Conservation (phyloP, 2,329 filamentous ascomycete species). For the Hypoxylon sp. region DNA sequence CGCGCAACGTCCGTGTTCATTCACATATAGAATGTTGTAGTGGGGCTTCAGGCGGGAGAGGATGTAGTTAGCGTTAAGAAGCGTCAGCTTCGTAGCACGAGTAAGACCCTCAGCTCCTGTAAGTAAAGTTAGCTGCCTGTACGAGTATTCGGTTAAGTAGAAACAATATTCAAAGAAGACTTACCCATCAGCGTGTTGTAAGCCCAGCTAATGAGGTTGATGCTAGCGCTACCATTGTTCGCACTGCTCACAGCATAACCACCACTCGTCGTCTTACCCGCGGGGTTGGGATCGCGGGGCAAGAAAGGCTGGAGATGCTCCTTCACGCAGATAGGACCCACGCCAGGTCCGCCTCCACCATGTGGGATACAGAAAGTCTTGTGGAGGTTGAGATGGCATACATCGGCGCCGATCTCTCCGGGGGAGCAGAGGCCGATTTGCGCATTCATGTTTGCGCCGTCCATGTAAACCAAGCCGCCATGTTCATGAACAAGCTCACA, state of each 20-base stretch:
- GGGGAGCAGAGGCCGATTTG: constrained; percentile 96
- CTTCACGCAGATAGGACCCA: constrained; percentile 93
- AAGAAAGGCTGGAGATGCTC: constrained; percentile 79
- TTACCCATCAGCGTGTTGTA: constrained; percentile 94
- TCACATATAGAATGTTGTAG: constrained; percentile 94
- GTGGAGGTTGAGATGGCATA: constrained; percentile 96
- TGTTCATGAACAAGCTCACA: constrained; percentile 86
- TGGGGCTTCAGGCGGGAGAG: constrained; percentile 84
- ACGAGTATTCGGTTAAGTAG: neutral
- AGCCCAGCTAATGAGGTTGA: constrained; percentile 92
- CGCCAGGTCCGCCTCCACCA: constrained; percentile 90
- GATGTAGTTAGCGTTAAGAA: constrained; percentile 98
- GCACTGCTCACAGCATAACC: constrained; percentile 77
- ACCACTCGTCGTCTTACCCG: constrained; percentile 40
- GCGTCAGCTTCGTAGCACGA: constrained; percentile 87
- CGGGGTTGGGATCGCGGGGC: constrained; percentile 61
- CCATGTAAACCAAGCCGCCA: constrained; percentile 97
- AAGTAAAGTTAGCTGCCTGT: constrained; percentile 25
- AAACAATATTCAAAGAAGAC: too few species aligned
- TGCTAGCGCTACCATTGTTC: constrained; percentile 86
- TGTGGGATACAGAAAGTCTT: constrained; percentile 99
- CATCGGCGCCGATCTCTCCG: constrained; percentile 93
- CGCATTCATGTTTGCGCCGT: constrained; percentile 98
- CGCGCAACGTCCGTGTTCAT: constrained; percentile 84
- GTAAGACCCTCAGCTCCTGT: constrained; percentile 75